Conservation (phyloP, 2,329 filamentous ascomycete species). For the Emericellopsis atlantica region DNA sequence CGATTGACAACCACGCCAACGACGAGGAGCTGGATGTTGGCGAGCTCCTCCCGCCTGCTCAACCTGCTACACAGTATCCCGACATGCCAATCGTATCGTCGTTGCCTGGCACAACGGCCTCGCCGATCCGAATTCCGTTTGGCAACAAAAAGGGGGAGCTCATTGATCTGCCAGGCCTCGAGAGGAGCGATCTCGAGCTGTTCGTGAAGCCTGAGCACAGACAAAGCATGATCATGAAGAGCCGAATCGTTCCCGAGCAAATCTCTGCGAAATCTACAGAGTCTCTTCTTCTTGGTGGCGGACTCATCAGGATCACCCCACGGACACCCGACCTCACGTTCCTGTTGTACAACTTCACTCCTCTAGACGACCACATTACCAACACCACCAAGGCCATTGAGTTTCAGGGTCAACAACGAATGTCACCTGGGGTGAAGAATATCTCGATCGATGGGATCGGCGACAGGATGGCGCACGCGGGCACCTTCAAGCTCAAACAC, state of each 20-base stretch:
- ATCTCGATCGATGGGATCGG: constrained; percentile 49
- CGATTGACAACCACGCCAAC: constrained; percentile 14
- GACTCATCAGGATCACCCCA: constrained; percentile 79
- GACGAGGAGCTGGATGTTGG: constrained; percentile 22
- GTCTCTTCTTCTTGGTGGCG: constrained; percentile 67
- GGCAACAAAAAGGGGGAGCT: constrained; percentile 78
- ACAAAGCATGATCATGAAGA: constrained; percentile 63
- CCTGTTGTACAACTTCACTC: constrained; percentile 77
- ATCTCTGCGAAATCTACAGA: constrained; percentile 56
- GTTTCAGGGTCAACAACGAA: constrained; percentile 53
- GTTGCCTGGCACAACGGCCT: constrained; percentile 86
- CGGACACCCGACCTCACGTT: constrained; percentile 47
- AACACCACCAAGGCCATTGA: constrained; percentile 66
- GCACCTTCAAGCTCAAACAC: constrained; percentile 60
- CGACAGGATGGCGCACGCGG: constrained; percentile 53
- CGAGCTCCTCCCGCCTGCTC: constrained; percentile 63
- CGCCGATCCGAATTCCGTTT: constrained; percentile 86
- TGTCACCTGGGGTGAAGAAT: constrained; percentile 43
- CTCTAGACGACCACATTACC: constrained; percentile 64
- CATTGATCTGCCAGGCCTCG: constrained; percentile 81
- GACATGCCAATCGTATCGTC: constrained; percentile 77
- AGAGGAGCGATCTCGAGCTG: constrained; percentile 58
- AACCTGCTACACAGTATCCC: constrained; percentile 62
- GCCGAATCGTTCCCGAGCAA: constrained; percentile 62
- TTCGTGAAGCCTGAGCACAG: constrained; percentile 58